Evolutionary conservation across 2,329 filamentous ascomycete species (phyloP), one percentile per base, ranked within the genome.

Genomic region (Mollisia scopiformis): DNA sequence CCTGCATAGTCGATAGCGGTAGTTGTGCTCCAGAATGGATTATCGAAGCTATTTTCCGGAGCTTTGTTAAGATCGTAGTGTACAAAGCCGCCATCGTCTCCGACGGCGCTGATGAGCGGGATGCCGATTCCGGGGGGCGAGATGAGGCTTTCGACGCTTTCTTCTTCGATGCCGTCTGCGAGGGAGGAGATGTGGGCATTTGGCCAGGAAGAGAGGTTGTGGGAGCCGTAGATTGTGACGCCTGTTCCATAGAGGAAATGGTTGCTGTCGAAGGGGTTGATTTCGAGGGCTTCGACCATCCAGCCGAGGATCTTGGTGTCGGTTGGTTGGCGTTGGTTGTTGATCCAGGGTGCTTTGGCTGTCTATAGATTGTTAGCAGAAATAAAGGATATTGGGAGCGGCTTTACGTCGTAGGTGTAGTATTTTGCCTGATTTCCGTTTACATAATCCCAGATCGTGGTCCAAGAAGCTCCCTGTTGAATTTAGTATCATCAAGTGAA

Each of bases 161-260:
- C 66, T 53, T 72, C 70, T 54, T 72, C 70, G 7, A 71, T 66
- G 1, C 70, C 70, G 30, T 63, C 62, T 14, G 70, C 70, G 11
- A 69, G 55, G 23, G 65, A 55, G 19, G 57, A 41, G 41, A 64
- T 59, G 28, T 63, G 60, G 1, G 56, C 23, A 13, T 41, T 37
- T 27, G 59, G 59, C 59, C 59, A 66, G 16, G 41, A 60, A 2
- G 37, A 35, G 11, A 69, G 56, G 47, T 71, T 62, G 47, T 67
- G 64, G 2, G 84, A 82, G 8, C 82, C 82, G 37, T 79, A 83
- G 53, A 84, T 72, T 0, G 82, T 84, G 19, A 79, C 70, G 1
- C 84, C 84, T 0, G 84, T 87, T 14, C 81, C 83, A 61, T 87
- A 87, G 0, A 87, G 74, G 81, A 83, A 86, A 69, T 86, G 84